Base-by-base conservation (phyloP, 192 early-diverging fungal species). In the Gonapodya sp. region DNA sequence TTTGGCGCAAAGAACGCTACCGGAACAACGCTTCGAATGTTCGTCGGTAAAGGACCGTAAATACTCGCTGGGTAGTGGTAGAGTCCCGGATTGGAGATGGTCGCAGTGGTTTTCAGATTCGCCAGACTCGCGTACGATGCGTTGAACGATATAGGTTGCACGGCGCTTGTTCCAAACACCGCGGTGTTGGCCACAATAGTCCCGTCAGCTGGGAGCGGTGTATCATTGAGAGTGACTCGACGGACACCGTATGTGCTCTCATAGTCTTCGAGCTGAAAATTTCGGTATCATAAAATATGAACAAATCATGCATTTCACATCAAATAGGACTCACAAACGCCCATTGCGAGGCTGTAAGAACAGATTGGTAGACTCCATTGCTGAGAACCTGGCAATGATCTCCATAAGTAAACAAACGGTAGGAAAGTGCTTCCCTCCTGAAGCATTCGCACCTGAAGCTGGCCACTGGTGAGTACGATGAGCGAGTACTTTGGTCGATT, bases 221-320 rank as follows among this genome's bases (percentile, higher is more conserved):
- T 80, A 75, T 80, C 79, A 18, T n/a, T 32, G 73, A 80, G 74
- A 18, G 79, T 80, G 0, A 80, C 2, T 18, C 79, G 79, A 24
- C 79, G 0, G 0, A 80, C 2, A 74, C 74, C 32, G 32, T 73
- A 80, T 0, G 32, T 80, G 34, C 18, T 0, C 36, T 80, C 79
- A 36, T 80, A 80, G 0, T 0, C 30, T 32, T 75, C 73, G 30
- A 80, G 2, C 31, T 73, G 74, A 31, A 33, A n/a, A n/a, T n/a
- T n/a, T n/a, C n/a, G n/a, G n/a, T n/a, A n/a, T n/a, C n/a, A n/a
- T n/a, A n/a, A n/a, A n/a, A n/a, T n/a, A n/a, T n/a, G n/a, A n/a
- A n/a, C n/a, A n/a, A n/a, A n/a, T n/a, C n/a, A n/a, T n/a, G n/a
- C n/a, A n/a, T n/a, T n/a, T n/a, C n/a, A n/a, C n/a, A n/a, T n/a